Evolutionary conservation across 2,329 filamentous ascomycete species (phyloP).

Genomic region (Aspergillus aculeatinus): DNA sequence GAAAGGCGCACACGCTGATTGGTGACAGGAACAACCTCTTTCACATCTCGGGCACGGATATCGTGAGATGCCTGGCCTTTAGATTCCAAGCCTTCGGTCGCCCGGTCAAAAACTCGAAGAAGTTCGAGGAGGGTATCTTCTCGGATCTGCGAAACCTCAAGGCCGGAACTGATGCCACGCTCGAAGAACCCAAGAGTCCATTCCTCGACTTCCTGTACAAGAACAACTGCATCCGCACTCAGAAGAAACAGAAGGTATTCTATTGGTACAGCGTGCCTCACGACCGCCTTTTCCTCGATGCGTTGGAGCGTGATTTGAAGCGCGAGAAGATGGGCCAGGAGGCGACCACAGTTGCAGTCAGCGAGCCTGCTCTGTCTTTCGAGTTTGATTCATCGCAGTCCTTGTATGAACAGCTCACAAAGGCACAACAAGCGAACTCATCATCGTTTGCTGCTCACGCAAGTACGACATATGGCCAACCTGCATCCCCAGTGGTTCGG

Average conservation of each 20-base stretch:
- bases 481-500: slow-evolving; percentile 84
- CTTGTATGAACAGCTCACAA: slow-evolving; percentile 98
- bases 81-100: slow-evolving; percentile 97
- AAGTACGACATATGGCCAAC: slow-evolving; percentile 64
- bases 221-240: slow-evolving; percentile 99
- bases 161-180: slow-evolving; percentile 93
- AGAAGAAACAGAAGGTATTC: slow-evolving; percentile 99
- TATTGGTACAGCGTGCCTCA: slow-evolving; percentile 99
- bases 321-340: slow-evolving; percentile 99
- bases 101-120: slow-evolving; percentile 99
- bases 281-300: slow-evolving; percentile 94
- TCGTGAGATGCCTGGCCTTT: slow-evolving; percentile 96
- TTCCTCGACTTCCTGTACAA: slow-evolving; percentile 99
- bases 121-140: slow-evolving; percentile 99
- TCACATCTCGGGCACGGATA: slow-evolving; percentile 98
- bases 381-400: slow-evolving; percentile 99
- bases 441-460: slow-evolving; percentile 88
- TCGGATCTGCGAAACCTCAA: slow-evolving; percentile 97
- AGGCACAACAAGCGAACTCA: slow-evolving; percentile 97
- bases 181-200: slow-evolving; percentile 97
- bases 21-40: slow-evolving; percentile 86
- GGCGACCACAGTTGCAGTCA: slow-evolving; percentile 92
- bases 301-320: slow-evolving; percentile 94
- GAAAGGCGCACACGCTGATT: slow-evolving; percentile 16
- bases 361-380: slow-evolving; percentile 95